These are phyloP conservation scores for Exophiala phaeomuriformis DNA, from an alignment of 2,329 filamentous ascomycete species.

Conservation along the genomic window DNA sequence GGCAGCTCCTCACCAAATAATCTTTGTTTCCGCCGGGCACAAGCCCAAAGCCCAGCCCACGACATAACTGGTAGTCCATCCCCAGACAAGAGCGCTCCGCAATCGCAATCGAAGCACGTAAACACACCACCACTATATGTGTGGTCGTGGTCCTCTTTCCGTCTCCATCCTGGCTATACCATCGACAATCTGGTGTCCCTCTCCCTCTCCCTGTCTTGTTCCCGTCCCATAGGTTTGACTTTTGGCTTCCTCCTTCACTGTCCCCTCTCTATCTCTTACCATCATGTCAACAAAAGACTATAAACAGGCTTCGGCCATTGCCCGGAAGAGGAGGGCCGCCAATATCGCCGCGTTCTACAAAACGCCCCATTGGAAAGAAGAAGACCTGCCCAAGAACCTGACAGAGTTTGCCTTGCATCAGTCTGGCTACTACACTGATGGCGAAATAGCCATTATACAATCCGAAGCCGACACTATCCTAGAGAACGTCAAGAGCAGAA, in stretches of 20 bases:
- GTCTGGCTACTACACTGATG: constrained; percentile 53
- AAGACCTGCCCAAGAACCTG: constrained; percentile 23
- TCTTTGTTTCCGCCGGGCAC: neutral
- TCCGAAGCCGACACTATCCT: constrained; percentile 32
- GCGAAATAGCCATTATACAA: constrained; percentile 48
- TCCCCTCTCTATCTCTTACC: neutral
- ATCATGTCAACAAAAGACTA: constrained; percentile 26
- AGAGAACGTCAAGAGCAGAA: constrained; percentile 31
- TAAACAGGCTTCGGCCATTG: constrained; percentile 34
- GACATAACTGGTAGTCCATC: neutral
- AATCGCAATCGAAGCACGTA: constrained; percentile 4
- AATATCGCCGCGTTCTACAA: constrained; percentile 26
- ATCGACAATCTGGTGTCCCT: neutral
- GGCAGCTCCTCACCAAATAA: neutral
- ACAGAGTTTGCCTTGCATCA: constrained; percentile 22
- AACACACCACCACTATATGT: neutral
- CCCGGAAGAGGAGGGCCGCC: constrained; percentile 29
- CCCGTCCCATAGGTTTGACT: too few relatives aligned
- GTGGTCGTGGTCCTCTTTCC: neutral
- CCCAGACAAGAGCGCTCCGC: constrained; percentile 4
- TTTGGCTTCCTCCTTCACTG: neutral
- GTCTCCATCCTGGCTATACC: neutral
- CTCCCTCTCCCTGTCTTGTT: neutral
- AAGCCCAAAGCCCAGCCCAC: neutral
- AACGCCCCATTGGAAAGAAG: constrained; percentile 21